Evolutionary conservation across 495 filamentous ascomycete species (phyloP).

Genomic region (Hypomontagnella submonticulosa): DNA sequence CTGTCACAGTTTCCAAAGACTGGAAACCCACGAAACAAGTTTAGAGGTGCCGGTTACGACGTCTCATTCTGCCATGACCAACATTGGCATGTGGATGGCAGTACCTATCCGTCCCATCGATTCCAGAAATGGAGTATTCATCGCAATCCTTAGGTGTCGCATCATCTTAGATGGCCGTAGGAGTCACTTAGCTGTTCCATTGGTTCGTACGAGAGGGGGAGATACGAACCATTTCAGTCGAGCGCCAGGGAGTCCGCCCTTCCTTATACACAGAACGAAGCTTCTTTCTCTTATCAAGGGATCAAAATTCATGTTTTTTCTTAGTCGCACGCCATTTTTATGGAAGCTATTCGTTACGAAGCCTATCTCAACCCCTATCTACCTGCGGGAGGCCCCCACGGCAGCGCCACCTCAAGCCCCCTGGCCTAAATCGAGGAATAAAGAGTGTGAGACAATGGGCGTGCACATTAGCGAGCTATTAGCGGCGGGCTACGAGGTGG

Average conservation of each 20-base stretch:
- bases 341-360: constrained; percentile 13
- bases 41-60: constrained; percentile 16
- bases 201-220: constrained; percentile 19
- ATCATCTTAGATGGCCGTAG: constrained; percentile 5
- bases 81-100: constrained; percentile 23
- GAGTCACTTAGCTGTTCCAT: constrained; percentile 17
- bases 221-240: constrained; percentile 25
- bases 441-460: constrained; percentile 6
- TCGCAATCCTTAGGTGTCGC: constrained; percentile 20
- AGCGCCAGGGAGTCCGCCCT: constrained; percentile 22
- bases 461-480: constrained; percentile 14
- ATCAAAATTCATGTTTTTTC: constrained; percentile 7
- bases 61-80: constrained; percentile 27
- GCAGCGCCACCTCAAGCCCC: neutral
- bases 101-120: constrained; percentile 22
- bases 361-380: constrained; percentile 19
- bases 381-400: constrained; percentile 1
- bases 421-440: constrained; percentile 13
- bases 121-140: constrained; percentile 8
- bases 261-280: constrained; percentile 19
- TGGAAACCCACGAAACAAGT: constrained; percentile 19
- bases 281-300: constrained; percentile 10
- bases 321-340: constrained; percentile 11
- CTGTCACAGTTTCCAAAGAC: constrained; percentile 20
- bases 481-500: constrained; percentile 14